These are phyloP conservation scores for Lentinula detonsa DNA, from an alignment of 768 basidiomycete species.

Conservation along the genomic window DNA sequence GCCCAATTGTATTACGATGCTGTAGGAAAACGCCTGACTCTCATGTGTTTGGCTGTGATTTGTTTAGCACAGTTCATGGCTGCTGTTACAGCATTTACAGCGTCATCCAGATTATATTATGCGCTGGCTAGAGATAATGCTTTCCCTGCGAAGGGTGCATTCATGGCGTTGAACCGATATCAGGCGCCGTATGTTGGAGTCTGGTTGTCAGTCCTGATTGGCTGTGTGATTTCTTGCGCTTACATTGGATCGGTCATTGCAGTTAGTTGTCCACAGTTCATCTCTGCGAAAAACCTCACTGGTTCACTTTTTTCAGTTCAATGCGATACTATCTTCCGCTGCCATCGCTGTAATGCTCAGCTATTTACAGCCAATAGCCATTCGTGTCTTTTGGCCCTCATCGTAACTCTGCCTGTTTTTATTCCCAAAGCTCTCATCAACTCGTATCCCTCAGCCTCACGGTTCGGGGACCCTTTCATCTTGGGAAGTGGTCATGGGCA, in stretches of 20 bases:
- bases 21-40: slow-evolving; percentile 36
- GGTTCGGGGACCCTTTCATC: slow-evolving; percentile 42
- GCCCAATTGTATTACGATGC: slow-evolving; percentile 54
- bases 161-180: slow-evolving; percentile 44
- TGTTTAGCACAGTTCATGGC: slow-evolving; percentile 47
- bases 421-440: slow-evolving; percentile 4
- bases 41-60: slow-evolving; percentile 47
- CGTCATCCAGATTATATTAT: slow-evolving; percentile 51
- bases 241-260: slow-evolving; percentile 54
- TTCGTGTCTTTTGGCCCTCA: slow-evolving; percentile 51
- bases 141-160: slow-evolving; percentile 37
- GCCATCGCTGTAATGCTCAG: slow-evolving; percentile 54
- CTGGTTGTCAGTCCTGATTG: slow-evolving; percentile 47
- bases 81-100: slow-evolving; percentile 52
- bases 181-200: slow-evolving; percentile 53
- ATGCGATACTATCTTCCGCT: slow-evolving; percentile 50
- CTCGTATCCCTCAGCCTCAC: slow-evolving; percentile 27
- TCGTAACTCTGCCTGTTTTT: slow-evolving; percentile 24
- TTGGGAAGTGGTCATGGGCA: slow-evolving; percentile 47
- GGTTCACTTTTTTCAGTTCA: slow-evolving; percentile 29
- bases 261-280: slow-evolving; percentile 24
- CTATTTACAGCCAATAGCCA: slow-evolving; percentile 52
- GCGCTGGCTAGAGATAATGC: slow-evolving; percentile 51
- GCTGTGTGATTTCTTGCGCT: slow-evolving; percentile 49
- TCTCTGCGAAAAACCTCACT: not conserved